Evolutionary conservation across 352 stramenopile species (phyloP), one percentile per base, ranked within the genome.

Genomic region (Phytophthora podocarpi): DNA sequence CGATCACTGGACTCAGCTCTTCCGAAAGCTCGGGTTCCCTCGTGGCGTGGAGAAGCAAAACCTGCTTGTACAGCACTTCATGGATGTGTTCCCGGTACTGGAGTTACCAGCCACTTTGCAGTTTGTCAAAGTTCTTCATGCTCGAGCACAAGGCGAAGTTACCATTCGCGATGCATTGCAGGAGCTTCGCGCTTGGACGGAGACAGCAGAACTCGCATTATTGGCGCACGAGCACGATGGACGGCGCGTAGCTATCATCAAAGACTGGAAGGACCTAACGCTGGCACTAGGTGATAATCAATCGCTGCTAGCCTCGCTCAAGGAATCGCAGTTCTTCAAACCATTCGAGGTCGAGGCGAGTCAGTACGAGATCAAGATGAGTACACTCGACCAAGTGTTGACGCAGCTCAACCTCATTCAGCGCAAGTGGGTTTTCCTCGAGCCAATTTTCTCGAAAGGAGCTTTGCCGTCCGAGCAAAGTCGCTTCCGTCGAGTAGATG

Each of bases 271-370:
- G 45, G 93, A 98, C 34, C 70, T 98, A 16, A 96, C 94, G n/a
- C 77, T 98, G 5, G 91, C 94, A 16, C 64, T 99, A 2, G 96
- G 93, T 0, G 96, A 99, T 71, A 98, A 99, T 61, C 96, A 98
- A 65, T 97, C 83, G 13, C 75, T 98, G 11, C 66, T 99, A 5
- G 88, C 85, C 1, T 98, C 93, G 21, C 77, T 99, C 4, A 98
- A 98, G 46, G 95, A 98, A 56, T 98, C 91, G 16, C 91, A 95
- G 39, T 98, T 98, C 71, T 98, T 98, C 76, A 98, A 97, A 41
- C 78, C 91, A 4, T 99, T 99, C 61, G 90, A 96, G 53, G 87
- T 96, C 46, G 80, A 97, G 34, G 94, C 91, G 3, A 80, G 70
- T 32, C 80, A 93, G 32, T 97, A 98, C 65, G 91, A 98, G 60